A percentile compares a stretch with the other conserved stretches of the same genome.
phyloP scores from a whole-genome alignment of 2,329 filamentous ascomycete genomes.

The Aspergillus persii region DNA sequence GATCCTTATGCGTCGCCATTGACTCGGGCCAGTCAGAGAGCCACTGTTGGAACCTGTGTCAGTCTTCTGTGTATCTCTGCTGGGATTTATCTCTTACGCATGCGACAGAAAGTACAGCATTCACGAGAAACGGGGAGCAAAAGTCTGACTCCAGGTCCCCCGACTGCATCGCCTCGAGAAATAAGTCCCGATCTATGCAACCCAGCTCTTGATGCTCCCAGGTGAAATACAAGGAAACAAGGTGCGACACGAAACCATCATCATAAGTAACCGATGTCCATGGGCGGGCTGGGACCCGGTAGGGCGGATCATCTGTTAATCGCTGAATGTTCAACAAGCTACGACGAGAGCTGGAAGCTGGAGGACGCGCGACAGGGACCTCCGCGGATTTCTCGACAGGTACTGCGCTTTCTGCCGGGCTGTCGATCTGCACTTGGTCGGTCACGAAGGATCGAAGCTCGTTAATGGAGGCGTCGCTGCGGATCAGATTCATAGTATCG shows the following conservation, averaged over 20 bases:
- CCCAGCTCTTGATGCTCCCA: conserved; percentile 19
- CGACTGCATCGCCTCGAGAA: conserved; percentile 27
- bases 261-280: conserved; percentile 20
- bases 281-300: conserved; percentile 16
- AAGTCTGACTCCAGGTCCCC: conserved; percentile 19
- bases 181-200: conserved; percentile 25
- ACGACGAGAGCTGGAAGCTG: not conserved
- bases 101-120: conserved; percentile 22
- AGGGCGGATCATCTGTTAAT: conserved; percentile 6
- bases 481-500: conserved; percentile 10
- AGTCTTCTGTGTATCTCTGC: not conserved
- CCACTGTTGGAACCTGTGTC: not conserved
- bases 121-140: conserved; percentile 30
- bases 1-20: conserved; percentile 14
- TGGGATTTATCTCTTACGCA: conserved; percentile 10
- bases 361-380: not conserved
- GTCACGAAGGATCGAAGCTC: conserved; percentile 10
- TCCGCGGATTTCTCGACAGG: not conserved
- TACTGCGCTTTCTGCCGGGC: not conserved
- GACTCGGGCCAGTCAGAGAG: conserved; percentile 22
- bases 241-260: conserved; percentile 21
- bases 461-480: conserved; percentile 9
- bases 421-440: not conserved
- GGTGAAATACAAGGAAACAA: conserved; percentile 20
- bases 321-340: conserved; percentile 1